These are phyloP conservation scores for Hymenoscyphus scutula DNA, from an alignment of 2,329 filamentous ascomycete species.

Conservation along the genomic window DNA sequence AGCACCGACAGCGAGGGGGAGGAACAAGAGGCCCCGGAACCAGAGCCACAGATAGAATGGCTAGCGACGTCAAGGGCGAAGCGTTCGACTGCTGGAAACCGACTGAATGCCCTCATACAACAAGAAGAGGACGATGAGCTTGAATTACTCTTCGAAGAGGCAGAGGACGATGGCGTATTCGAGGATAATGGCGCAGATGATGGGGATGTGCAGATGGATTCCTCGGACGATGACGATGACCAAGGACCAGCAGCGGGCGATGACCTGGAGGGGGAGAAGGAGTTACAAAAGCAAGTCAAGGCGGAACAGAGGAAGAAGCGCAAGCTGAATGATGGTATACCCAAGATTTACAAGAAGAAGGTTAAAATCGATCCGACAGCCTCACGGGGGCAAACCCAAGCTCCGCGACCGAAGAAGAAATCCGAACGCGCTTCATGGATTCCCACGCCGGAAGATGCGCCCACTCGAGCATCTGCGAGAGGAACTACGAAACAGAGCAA, in stretches of 20 bases:
- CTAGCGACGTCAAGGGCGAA: slow-evolving; percentile 71
- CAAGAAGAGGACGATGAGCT: slow-evolving; percentile 63
- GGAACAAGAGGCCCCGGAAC: slow-evolving; percentile 25
- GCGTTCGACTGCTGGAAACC: slow-evolving; percentile 79
- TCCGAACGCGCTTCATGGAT: slow-evolving; percentile 70
- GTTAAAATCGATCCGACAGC: slow-evolving; percentile 64
- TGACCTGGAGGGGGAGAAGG: slow-evolving; percentile 81
- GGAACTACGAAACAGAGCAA: slow-evolving; percentile 61
- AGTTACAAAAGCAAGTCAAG: slow-evolving; percentile 74
- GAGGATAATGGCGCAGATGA: slow-evolving; percentile 63
- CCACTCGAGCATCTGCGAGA: slow-evolving; percentile 59
- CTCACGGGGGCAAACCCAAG: slow-evolving; percentile 31
- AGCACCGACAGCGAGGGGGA: slow-evolving; percentile 18
- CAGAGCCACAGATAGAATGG: slow-evolving; percentile 54
- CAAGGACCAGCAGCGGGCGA: slow-evolving; percentile 60
- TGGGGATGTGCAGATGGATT: slow-evolving; percentile 82
- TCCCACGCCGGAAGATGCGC: slow-evolving; percentile 59
- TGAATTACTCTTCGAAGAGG: slow-evolving; percentile 73
- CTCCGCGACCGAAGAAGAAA: slow-evolving; percentile 60
- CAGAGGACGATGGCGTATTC: slow-evolving; percentile 67
- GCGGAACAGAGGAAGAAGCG: slow-evolving; percentile 73
- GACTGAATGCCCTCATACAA: slow-evolving; percentile 74
- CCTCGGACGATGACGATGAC: slow-evolving; percentile 80
- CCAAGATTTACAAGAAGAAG: slow-evolving; percentile 69
- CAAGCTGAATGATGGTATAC: slow-evolving; percentile 73